Evolutionary conservation across 805 yeast species (phyloP), one percentile per base, ranked within the genome.

Genomic region (Cyberlindnera veronae): DNA sequence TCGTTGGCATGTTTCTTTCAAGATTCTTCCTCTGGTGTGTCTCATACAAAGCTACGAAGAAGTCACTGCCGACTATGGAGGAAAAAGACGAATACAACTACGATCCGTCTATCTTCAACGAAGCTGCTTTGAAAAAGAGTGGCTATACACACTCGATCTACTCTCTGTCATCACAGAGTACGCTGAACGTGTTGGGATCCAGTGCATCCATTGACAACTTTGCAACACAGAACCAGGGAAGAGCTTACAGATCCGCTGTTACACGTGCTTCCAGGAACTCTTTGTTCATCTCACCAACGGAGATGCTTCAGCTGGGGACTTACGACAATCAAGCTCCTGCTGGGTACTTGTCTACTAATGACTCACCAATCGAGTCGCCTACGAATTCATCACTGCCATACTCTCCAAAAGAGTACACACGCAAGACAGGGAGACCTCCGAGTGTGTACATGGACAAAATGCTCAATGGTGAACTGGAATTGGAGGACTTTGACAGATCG

Each of bases 271-370:
- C 63, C 16, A 54, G 78, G 44, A 58, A 61, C 10, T 72, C 79
- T 5, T 62, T 76, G 72, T 74, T 72, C 43, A 63, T 76, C 15
- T 73, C 79, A 19, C 81, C 81, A 3, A 73, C 76, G 4, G 66
- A 67, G 44, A 62, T 71, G 41, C 48, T 70, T 29, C 58, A 55
- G 8, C 14, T 33, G 39, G 46, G 44, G 12, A 38, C 26, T 2
- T 24, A 30, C 46, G 32, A 51, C 50, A 19, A 38, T 38, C 7
- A 36, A 39, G 32, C 19, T 2, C 13, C 34, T 10, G 38, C 21
- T 2, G 39, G 49, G 4, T 45, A 45, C 27, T 26, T 50, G 12
- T 34, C 32, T 6, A 29, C 28, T 9, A 36, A 37, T 6, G 45
- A 48, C 26, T 51, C 58, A 3, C 58, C 58, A 14, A 56, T 56